These are phyloP conservation scores for Trichocomaceae sp. DNA, from an alignment of 2,329 filamentous ascomycete species.

Conservation along the genomic window DNA sequence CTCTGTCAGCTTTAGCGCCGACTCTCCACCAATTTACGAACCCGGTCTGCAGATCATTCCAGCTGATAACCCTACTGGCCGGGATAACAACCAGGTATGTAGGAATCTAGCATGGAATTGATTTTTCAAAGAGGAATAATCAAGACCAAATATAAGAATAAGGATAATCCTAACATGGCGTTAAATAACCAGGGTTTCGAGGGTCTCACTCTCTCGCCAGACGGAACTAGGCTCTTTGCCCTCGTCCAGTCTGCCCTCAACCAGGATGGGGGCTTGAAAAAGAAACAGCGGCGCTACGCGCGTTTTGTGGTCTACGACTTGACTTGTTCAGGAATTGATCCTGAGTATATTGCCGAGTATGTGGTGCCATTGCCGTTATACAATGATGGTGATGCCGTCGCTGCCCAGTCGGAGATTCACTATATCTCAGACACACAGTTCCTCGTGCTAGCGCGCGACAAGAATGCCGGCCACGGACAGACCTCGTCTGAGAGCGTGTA, in stretches of 20 bases:
- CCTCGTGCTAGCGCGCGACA: constrained; percentile 60
- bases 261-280: constrained; percentile 55
- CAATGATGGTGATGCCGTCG: constrained; percentile 46
- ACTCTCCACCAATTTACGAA: constrained; percentile 57
- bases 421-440: constrained; percentile 59
- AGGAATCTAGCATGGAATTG: neutral
- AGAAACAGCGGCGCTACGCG: constrained; percentile 50
- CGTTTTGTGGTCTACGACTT: constrained; percentile 62
- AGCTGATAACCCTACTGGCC: constrained; percentile 53
- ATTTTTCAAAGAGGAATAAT: no score
- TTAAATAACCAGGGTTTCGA: constrained; percentile 61
- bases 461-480: constrained; percentile 53
- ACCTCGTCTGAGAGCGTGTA: constrained; percentile 51
- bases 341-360: constrained; percentile 54
- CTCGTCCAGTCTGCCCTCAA: constrained; percentile 60
- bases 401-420: constrained; percentile 63
- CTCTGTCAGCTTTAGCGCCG: constrained; percentile 55
- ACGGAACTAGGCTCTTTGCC: constrained; percentile 58
- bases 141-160: no score
- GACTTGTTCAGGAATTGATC: constrained; percentile 27
- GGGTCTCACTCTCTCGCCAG: constrained; percentile 58
- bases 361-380: constrained; percentile 60
- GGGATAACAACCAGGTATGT: constrained; percentile 53
- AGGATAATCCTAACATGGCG: neutral
- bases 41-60: constrained; percentile 46